Evolutionary conservation across 305 asterid genomes (phyloP), one percentile per base, ranked within the genome.

Genomic region (Plantago coronopus): DNA sequence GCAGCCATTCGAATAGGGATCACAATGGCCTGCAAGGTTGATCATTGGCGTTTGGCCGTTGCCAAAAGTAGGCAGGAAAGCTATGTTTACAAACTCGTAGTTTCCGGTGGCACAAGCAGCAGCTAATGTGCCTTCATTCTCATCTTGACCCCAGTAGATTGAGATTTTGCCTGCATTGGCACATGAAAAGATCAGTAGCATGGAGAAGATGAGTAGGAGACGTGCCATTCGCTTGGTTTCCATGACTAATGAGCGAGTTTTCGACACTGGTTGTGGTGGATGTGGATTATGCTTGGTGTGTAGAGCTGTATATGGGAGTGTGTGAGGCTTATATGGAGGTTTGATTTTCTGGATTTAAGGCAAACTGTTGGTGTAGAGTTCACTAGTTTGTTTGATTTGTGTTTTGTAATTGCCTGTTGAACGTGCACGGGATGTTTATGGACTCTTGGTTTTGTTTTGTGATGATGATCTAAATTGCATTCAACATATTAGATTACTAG

Each of bases 101-200:
- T 65, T 48, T 38, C 54, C 20, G 0, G 63, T 45, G 18, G 63
- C 63, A 56, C 69, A 55, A 0, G 69, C 20, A 17, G 45, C 17
- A 2, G 49, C 69, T 65, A 65, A 20, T 9, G 69, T 55, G 43
- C 69, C 69, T 45, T 65, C 63, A 7, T 34, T 56, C 47, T 34
- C 63, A 48, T 64, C 55, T 64, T 64, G 69, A 45, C 69, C 69
- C 69, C 69, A 65, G 8, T 65, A 68, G 50, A 68, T 61, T 4
- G 72, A 56, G 50, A 61, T 54, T 25, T 68, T 62, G 17, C 68
- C 63, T 1, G 64, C 68, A 0, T 68, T 15, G 0, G 67, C 54
- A 23, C 8, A 29, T 31, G 48, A 54, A 18, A 62, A 57, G 5
- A 57, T 34, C 2, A 68, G 46, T 49, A 44, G 38, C 12, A 56